A percentile compares a stretch with the other conserved stretches of the same genome.
These are phyloP conservation scores for Rubroboletus pulcherrimus DNA, from an alignment of 768 basidiomycete genomes.

Conservation along the genomic window DNA sequence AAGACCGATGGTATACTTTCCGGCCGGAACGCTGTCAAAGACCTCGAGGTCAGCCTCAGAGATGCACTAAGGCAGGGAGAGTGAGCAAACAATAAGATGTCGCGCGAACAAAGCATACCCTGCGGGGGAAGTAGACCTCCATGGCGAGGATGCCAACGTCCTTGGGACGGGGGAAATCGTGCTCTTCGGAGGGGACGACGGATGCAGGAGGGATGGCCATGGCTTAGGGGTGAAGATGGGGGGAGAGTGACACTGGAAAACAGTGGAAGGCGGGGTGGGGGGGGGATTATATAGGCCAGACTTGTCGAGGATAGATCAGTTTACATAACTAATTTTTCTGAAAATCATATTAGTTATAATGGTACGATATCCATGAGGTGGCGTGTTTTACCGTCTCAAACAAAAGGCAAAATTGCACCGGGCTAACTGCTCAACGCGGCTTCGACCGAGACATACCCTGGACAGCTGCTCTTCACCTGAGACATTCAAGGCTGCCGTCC, in stretches of 20 bases:
- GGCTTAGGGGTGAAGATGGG: background rate
- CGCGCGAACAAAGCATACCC: conserved; percentile 48
- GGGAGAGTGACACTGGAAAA: background rate
- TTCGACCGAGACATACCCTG: background rate
- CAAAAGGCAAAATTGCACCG: background rate
- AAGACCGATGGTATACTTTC: conserved; percentile 98
- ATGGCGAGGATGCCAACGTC: conserved; percentile 93
- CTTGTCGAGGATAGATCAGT: background rate
- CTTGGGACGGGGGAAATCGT: conserved; percentile 58
- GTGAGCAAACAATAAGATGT: conserved; percentile 9
- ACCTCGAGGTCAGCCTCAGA: conserved; percentile 92
- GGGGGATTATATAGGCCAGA: conserved; percentile 22
- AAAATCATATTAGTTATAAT: conserved; percentile 16
- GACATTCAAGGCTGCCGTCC: background rate
- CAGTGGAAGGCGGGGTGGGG: background rate
- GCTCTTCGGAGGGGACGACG: conserved; percentile 7
- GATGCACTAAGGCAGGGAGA: conserved; percentile 61
- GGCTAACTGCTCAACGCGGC: no score
- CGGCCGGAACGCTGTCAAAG: conserved; percentile 90
- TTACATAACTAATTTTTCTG: conserved; percentile 26
- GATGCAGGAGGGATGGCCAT: conserved; percentile 27
- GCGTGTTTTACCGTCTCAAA: conserved; percentile 25
- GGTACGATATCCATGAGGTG: conserved; percentile 29
- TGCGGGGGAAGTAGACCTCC: conserved; percentile 92
- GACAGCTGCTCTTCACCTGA: background rate